Percentiles rank a stretch among this genome's conserved stretches.
phyloP scores from a whole-genome alignment of 2,329 filamentous ascomycete genomes.

The Aciculosporium take region DNA sequence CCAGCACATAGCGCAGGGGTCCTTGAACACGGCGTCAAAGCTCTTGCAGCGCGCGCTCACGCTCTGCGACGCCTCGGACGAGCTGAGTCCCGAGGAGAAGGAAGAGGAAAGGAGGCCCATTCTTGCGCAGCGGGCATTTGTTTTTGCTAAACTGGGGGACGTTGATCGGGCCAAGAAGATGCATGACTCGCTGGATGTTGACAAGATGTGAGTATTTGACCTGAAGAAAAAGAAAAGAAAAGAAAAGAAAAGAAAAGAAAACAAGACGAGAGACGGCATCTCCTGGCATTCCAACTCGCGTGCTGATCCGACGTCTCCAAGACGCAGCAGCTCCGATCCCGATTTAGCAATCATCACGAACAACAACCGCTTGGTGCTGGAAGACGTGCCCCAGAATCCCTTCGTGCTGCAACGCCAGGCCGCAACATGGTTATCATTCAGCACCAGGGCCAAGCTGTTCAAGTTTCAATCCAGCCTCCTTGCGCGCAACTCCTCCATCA shows the following conservation, averaged over 20 bases:
- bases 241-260: neutral
- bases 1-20: slow-evolving; percentile 53
- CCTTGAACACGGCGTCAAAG: slow-evolving; percentile 48
- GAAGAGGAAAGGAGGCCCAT: slow-evolving; percentile 61
- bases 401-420: slow-evolving; percentile 52
- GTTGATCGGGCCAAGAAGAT: slow-evolving; percentile 49
- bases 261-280: no score
- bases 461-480: slow-evolving; percentile 46
- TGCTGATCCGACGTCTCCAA: slow-evolving; percentile 14
- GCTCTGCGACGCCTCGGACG: slow-evolving; percentile 59
- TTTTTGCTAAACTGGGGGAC: slow-evolving; percentile 52
- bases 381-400: slow-evolving; percentile 40
- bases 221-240: neutral
- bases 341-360: slow-evolving; percentile 52
- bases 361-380: slow-evolving; percentile 42
- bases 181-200: slow-evolving; percentile 44
- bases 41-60: slow-evolving; percentile 56
- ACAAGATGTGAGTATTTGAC: slow-evolving; percentile 38
- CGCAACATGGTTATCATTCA: slow-evolving; percentile 35
- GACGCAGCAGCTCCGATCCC: slow-evolving; percentile 48
- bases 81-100: slow-evolving; percentile 61
- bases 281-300: neutral
- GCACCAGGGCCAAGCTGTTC: slow-evolving; percentile 52
- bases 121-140: slow-evolving; percentile 60
- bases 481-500: slow-evolving; percentile 46